Percentiles rank a stretch among this genome's conserved stretches.
Evolutionary conservation across 441 rosid species (phyloP).

Genomic region (Adansonia gregorii): DNA sequence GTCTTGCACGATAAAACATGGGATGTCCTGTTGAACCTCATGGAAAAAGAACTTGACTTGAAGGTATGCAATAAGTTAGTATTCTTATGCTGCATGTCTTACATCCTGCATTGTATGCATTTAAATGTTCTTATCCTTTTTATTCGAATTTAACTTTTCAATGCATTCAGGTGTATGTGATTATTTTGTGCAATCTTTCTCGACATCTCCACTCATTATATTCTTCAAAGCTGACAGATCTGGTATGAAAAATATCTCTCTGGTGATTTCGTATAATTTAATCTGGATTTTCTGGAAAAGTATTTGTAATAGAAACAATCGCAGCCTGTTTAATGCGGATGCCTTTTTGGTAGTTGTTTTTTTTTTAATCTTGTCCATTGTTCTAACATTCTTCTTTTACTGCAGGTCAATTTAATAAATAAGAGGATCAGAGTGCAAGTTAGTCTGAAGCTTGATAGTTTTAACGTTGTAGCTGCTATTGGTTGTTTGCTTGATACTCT

Average conservation of each 20-base stretch:
- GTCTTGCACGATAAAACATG: conserved; percentile 60
- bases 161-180: conserved; percentile 66
- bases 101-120: conserved; percentile 29
- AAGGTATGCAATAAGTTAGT: conserved; percentile 52
- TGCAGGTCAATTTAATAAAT: conserved; percentile 64
- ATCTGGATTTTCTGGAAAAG: not conserved
- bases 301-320: conserved; percentile 15
- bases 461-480: conserved; percentile 59
- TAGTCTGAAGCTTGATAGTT: conserved; percentile 70
- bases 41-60: conserved; percentile 65
- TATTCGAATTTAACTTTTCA: conserved; percentile 24
- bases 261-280: conserved; percentile 28
- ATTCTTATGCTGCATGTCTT: conserved; percentile 23
- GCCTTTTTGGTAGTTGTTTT: not conserved
- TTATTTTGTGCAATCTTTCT: conserved; percentile 64
- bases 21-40: conserved; percentile 69
- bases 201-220: conserved; percentile 63
- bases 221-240: conserved; percentile 51
- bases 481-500: conserved; percentile 55
- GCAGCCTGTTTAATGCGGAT: conserved; percentile 14
- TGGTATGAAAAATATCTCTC: conserved; percentile 55
- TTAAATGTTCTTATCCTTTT: conserved; percentile 29
- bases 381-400: conserved; percentile 26
- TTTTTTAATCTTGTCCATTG: not conserved
- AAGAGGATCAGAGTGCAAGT: conserved; percentile 55